Evolutionary conservation across 768 basidiomycete genomes (phyloP).

Genomic region (Amanita pseudoporphyria): DNA sequence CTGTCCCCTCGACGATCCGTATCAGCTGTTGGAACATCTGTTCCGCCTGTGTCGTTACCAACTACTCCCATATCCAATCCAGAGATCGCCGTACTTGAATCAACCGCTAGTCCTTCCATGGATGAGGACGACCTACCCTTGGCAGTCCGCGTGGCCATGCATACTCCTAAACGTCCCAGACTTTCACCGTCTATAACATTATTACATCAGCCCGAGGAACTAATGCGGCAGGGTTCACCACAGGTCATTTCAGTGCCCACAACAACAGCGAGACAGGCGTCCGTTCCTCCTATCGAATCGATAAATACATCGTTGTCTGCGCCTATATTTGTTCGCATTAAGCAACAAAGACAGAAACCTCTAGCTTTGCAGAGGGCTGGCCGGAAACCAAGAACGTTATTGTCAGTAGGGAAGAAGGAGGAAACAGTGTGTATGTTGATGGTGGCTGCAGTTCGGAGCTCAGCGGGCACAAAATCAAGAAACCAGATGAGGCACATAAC

Average conservation of each 20-base stretch:
- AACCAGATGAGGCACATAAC: constrained; percentile 43
- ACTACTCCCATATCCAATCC: constrained; percentile 20
- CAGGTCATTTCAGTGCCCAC: not conserved
- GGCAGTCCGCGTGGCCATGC: not conserved
- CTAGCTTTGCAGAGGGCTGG: not conserved
- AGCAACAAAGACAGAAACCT: constrained; percentile 8
- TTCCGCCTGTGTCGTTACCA: not conserved
- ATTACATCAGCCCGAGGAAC: not conserved
- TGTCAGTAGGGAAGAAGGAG: constrained; percentile 11
- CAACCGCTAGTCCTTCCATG: constrained; percentile 3
- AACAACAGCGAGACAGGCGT: constrained; percentile 11
- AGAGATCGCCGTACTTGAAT: constrained; percentile 17
- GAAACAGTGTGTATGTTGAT: constrained; percentile 23
- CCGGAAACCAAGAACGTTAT: constrained; percentile 7
- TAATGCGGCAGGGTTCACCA: not conserved
- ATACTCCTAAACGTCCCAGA: constrained; percentile 3
- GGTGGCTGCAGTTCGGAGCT: constrained; percentile 41
- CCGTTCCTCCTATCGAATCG: constrained; percentile 19
- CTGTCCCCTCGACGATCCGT: constrained; percentile 1
- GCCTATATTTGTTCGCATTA: constrained; percentile 2
- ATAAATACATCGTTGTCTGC: constrained; percentile 11
- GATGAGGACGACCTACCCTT: constrained; percentile 3
- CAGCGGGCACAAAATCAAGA: constrained; percentile 31
- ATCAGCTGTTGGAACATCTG: not conserved
- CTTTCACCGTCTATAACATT: not conserved